Conservation (phyloP, 169 alveolate genomes). For the Eimeria praecox region DNA sequence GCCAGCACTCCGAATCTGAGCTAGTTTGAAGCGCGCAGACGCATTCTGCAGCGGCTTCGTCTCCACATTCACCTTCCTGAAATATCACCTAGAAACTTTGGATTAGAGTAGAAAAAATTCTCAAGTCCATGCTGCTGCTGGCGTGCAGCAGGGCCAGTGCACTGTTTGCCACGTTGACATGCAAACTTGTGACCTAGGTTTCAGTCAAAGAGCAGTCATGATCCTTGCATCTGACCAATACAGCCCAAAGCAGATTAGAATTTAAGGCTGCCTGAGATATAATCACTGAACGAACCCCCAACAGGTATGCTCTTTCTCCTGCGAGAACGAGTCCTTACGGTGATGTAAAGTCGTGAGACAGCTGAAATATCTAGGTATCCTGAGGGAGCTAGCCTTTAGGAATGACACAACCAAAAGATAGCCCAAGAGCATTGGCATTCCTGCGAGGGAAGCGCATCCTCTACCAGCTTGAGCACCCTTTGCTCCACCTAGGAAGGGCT, state of each 20-base stretch:
- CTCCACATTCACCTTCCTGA: not conserved
- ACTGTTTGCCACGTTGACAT: not conserved
- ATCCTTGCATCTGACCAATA: not conserved
- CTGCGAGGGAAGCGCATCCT: slow-evolving; percentile 65
- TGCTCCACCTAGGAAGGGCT: slow-evolving; percentile 72
- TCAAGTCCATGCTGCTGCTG: not conserved
- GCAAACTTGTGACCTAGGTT: not conserved
- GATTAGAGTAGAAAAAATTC: not conserved
- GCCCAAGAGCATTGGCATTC: slow-evolving; percentile 42
- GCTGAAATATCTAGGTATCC: not conserved
- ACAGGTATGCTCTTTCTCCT: not conserved
- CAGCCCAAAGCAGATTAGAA: not conserved
- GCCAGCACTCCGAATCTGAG: slow-evolving; percentile 1
- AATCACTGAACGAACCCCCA: not conserved
- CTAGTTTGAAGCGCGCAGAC: not conserved
- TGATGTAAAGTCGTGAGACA: not conserved
- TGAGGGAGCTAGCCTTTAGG: not conserved
- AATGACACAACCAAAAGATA: slow-evolving; percentile 35
- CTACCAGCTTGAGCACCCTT: slow-evolving; percentile 70
- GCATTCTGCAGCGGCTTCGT: slow-evolving; percentile 2
- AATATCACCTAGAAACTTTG: not conserved
- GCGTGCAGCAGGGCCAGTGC: not conserved
- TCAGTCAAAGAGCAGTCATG: not conserved
- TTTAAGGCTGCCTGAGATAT: not conserved
- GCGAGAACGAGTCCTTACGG: not conserved